Evolutionary conservation across 75 land plant genomes (phyloP).

Genomic region (Gnetum montanum): DNA sequence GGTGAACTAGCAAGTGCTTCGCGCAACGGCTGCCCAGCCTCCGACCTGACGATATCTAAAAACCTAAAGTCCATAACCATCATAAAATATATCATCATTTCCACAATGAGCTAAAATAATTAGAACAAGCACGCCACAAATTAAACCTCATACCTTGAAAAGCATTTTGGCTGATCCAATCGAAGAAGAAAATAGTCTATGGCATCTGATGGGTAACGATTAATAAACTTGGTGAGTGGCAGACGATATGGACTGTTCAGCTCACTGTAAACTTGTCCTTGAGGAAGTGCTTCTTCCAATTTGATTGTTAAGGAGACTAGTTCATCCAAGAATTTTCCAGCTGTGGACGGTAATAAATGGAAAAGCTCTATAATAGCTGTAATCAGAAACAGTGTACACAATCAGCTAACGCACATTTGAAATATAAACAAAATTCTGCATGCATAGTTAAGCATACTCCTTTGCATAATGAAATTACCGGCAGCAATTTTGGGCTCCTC

Average conservation of each 20-base stretch:
- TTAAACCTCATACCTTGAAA: constrained; percentile 94
- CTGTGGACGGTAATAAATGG: constrained; percentile 89
- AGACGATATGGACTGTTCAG: constrained; percentile 94
- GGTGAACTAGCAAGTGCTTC: constrained; percentile 95
- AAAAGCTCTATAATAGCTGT: constrained; percentile 99
- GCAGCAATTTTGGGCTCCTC: constrained; percentile 99
- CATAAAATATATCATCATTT: neutral
- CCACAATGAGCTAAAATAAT: too few relatives aligned
- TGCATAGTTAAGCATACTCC: neutral
- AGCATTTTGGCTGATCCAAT: constrained; percentile 70
- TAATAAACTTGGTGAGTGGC: constrained; percentile 92
- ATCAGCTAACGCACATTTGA: too few relatives aligned
- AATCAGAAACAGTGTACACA: neutral
- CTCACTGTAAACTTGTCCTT: constrained; percentile 91
- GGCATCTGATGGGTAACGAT: constrained; percentile 82
- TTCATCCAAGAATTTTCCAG: constrained; percentile 92
- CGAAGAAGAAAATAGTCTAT: constrained; percentile 95
- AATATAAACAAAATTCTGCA: too few relatives aligned
- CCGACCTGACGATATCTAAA: constrained; percentile 89
- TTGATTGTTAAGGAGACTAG: constrained; percentile 81
- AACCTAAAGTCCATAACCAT: constrained; percentile 79
- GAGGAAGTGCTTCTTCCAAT: constrained; percentile 85
- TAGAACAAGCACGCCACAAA: too few relatives aligned
- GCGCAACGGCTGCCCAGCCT: constrained; percentile 85
- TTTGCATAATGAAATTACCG: constrained; percentile 28